Evolutionary conservation across 805 yeast genomes (phyloP).

Genomic region (Suhomyces faveliae): DNA sequence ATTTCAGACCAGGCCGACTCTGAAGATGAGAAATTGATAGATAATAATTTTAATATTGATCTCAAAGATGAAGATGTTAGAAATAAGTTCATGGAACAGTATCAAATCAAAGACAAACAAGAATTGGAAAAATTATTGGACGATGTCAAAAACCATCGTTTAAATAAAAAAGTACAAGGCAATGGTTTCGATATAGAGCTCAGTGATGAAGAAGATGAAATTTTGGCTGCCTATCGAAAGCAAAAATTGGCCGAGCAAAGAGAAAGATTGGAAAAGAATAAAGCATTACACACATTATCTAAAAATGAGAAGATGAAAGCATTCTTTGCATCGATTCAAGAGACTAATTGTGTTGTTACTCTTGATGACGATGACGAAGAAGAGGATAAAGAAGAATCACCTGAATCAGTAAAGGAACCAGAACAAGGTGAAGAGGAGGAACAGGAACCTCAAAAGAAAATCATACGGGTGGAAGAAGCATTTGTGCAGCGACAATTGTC

Average conservation of each 20-base stretch:
- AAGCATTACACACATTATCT: slow-evolving; percentile 41
- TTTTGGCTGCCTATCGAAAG: slow-evolving; percentile 45
- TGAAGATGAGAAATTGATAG: slow-evolving; percentile 77
- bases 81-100: slow-evolving; percentile 56
- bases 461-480: slow-evolving; percentile 46
- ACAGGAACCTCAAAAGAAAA: slow-evolving; percentile 29
- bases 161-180: slow-evolving; percentile 55
- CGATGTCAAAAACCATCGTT: slow-evolving; percentile 71
- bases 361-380: slow-evolving; percentile 27
- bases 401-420: slow-evolving; percentile 5
- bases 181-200: slow-evolving; percentile 60
- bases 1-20: slow-evolving; percentile 59
- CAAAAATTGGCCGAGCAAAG: slow-evolving; percentile 47
- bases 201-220: slow-evolving; percentile 74
- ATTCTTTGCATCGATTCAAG: slow-evolving; percentile 63
- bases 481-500: slow-evolving; percentile 58
- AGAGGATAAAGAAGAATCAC: slow-evolving; percentile 17
- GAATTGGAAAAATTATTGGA: slow-evolving; percentile 65
- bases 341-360: slow-evolving; percentile 31
- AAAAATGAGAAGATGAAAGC: slow-evolving; percentile 61
- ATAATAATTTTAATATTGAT: slow-evolving; percentile 59
- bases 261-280: slow-evolving; percentile 47
- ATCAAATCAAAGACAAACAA: slow-evolving; percentile 58
- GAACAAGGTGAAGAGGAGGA: slow-evolving; percentile 17
- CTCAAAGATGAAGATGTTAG: slow-evolving; percentile 59